phyloP scores from a whole-genome alignment of 202 grass and related monocot species.

The Setaria viridis region DNA sequence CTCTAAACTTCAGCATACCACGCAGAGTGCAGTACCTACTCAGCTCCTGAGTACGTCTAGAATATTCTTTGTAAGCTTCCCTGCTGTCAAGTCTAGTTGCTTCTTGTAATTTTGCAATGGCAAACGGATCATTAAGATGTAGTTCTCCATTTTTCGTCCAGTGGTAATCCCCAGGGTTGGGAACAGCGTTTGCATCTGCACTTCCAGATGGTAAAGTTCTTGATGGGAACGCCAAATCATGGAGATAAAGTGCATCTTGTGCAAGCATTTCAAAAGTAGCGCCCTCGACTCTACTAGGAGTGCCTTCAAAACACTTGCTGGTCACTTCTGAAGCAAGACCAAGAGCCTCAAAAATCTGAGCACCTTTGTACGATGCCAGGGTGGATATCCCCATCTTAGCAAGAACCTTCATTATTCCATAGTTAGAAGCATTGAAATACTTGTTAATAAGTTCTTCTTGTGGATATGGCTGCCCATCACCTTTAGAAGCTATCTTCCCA shows the following conservation, averaged over 20 bases:
- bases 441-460: slow-evolving; percentile 55
- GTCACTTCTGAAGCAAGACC: slow-evolving; percentile 78
- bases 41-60: slow-evolving; percentile 63
- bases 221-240: slow-evolving; percentile 67
- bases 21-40: slow-evolving; percentile 79
- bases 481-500: slow-evolving; percentile 68
- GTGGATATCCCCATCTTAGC: slow-evolving; percentile 98
- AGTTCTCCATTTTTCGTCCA: slow-evolving; percentile 81
- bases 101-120: slow-evolving; percentile 90
- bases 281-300: slow-evolving; percentile 78
- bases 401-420: slow-evolving; percentile 93
- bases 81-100: slow-evolving; percentile 70
- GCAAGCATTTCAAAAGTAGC: slow-evolving; percentile 80
- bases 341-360: slow-evolving; percentile 88
- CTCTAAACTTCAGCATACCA: slow-evolving; percentile 82
- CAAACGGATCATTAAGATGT: slow-evolving; percentile 81
- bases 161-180: slow-evolving; percentile 76
- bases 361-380: slow-evolving; percentile 88
- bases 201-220: slow-evolving; percentile 73
- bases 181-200: slow-evolving; percentile 72
- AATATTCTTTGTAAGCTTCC: slow-evolving; percentile 89
- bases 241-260: slow-evolving; percentile 70
- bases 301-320: slow-evolving; percentile 80
- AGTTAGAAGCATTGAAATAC: slow-evolving; percentile 75
- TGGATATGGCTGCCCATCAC: slow-evolving; percentile 43